Evolutionary conservation across 495 filamentous ascomycete genomes (phyloP).

Genomic region (Neurospora tetraspora): DNA sequence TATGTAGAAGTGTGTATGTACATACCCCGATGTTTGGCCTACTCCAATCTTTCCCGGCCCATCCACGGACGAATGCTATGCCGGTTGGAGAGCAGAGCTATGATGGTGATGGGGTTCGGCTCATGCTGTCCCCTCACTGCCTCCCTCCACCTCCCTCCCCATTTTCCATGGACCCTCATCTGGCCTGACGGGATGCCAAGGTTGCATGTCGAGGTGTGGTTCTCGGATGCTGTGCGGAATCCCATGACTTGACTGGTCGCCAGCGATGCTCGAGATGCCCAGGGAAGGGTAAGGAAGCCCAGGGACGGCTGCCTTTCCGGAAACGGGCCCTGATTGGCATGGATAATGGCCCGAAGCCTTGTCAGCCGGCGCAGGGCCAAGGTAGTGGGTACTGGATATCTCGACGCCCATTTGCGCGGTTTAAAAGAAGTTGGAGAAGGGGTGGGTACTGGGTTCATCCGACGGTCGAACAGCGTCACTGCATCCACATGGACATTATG

Average conservation of each 20-base stretch:
- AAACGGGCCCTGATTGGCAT: conserved; percentile 15
- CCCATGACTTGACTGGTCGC: conserved; percentile 5
- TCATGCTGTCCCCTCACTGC: conserved; percentile 4
- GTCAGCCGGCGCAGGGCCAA: conserved; percentile 6
- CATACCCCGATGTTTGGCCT: background rate
- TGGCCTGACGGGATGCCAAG: conserved; percentile 5
- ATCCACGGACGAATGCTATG: background rate
- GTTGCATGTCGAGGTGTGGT: conserved; percentile 7
- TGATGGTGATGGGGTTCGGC: background rate
- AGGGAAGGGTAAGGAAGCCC: background rate
- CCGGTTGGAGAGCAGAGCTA: background rate
- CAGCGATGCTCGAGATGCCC: conserved; percentile 11
- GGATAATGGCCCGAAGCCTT: conserved; percentile 11
- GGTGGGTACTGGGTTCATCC: conserved; percentile 16
- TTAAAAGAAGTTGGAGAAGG: conserved; percentile 15
- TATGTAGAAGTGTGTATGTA: background rate
- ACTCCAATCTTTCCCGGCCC: background rate
- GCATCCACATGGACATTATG: background rate
- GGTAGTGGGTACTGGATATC: conserved; percentile 12
- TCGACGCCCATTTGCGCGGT: conserved; percentile 21
- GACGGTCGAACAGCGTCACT: conserved; percentile 7
- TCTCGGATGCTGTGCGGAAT: conserved; percentile 10
- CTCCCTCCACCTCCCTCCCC: background rate
- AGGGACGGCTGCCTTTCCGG: conserved; percentile 10
- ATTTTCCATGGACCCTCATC: conserved; percentile 4